Conservation (phyloP, 2,329 filamentous ascomycete genomes). For the Xylariaceae sp. region DNA sequence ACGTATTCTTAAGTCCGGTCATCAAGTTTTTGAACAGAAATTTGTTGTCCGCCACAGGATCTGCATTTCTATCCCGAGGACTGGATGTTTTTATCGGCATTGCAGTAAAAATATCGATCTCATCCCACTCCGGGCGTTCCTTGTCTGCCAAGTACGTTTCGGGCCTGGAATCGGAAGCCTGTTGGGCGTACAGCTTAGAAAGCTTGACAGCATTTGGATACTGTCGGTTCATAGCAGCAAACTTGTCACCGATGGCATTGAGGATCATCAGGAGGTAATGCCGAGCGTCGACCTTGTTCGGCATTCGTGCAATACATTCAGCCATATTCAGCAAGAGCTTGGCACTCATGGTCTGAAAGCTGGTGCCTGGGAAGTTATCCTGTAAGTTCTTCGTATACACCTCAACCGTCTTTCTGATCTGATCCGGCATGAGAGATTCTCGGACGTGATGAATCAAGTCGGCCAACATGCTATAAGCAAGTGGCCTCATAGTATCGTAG, state of each 20-base stretch:
- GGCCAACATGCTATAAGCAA: slow-evolving; percentile 97
- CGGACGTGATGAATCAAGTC: slow-evolving; percentile 96
- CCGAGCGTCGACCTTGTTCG: slow-evolving; percentile 87
- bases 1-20: slow-evolving; percentile 91
- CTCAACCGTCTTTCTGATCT: slow-evolving; percentile 92
- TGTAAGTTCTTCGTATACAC: slow-evolving; percentile 96
- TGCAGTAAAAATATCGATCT: slow-evolving; percentile 94
- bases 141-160: slow-evolving; percentile 84
- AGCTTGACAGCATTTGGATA: slow-evolving; percentile 93
- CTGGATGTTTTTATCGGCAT: slow-evolving; percentile 95
- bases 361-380: slow-evolving; percentile 93
- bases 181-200: slow-evolving; percentile 68
- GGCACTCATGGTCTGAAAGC: slow-evolving; percentile 99
- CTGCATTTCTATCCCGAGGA: slow-evolving; percentile 78
- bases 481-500: slow-evolving; percentile 89
- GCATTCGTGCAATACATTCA: slow-evolving; percentile 90
- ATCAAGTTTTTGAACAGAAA: slow-evolving; percentile 96
- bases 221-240: slow-evolving; percentile 94
- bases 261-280: slow-evolving; percentile 97
- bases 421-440: slow-evolving; percentile 78
- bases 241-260: slow-evolving; percentile 97
- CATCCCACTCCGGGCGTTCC: slow-evolving; percentile 88
- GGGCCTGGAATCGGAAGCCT: slow-evolving; percentile 54
- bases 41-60: slow-evolving; percentile 94
- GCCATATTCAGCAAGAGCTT: slow-evolving; percentile 97